A percentile compares a stretch with the other conserved stretches of the same genome.
Conservation (phyloP, 768 basidiomycete species). For the Tulasnella sp. region DNA sequence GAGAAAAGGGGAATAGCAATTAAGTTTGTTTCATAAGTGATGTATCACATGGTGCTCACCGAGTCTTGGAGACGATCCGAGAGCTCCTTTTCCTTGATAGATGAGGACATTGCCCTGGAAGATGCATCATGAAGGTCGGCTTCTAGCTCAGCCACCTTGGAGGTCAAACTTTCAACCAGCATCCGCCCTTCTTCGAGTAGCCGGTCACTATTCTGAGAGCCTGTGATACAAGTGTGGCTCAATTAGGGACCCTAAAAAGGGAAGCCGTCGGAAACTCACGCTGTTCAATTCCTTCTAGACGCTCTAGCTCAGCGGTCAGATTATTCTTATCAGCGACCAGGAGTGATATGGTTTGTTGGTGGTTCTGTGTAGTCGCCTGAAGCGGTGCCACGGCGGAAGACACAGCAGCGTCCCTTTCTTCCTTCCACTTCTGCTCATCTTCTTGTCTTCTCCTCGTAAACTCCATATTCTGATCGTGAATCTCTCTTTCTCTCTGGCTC, state of each 20-base stretch:
- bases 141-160: constrained; percentile 2
- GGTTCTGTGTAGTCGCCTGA: constrained; percentile 21
- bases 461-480: no score
- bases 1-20: background rate
- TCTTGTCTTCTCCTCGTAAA: no score
- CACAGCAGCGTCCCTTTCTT: no score
- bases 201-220: constrained; percentile 26
- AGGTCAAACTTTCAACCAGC: constrained; percentile 31
- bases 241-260: background rate
- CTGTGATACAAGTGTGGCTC: background rate
- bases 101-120: background rate
- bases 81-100: constrained; percentile 3
- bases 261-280: constrained; percentile 31
- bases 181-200: constrained; percentile 43
- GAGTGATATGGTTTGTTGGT: constrained; percentile 61
- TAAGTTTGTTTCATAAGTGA: background rate
- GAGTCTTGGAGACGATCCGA: constrained; percentile 6
- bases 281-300: constrained; percentile 44
- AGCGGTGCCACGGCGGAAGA: constrained; percentile 15
- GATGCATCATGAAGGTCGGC: background rate
- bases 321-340: constrained; percentile 61
- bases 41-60: background rate
- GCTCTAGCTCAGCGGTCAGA: constrained; percentile 40
- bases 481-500: no score
- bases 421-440: no score